Percentiles rank a stretch among this genome's conserved stretches.
Conservation (phyloP, 1,284 basidiomycete species). For the Marasmius fiardii region DNA sequence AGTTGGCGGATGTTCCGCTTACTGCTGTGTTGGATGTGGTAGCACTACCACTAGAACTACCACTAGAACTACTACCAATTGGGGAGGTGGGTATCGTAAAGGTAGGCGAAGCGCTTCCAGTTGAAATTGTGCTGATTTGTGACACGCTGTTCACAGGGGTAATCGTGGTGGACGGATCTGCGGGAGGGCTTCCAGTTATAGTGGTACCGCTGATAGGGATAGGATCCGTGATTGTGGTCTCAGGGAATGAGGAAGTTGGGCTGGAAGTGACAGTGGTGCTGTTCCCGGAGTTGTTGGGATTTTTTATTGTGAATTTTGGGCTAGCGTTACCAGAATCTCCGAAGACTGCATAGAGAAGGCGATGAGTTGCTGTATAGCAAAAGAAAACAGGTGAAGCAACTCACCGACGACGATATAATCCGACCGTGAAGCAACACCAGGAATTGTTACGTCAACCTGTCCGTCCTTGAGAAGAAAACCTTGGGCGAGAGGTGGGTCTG, state of each 20-base stretch:
- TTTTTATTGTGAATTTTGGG: conserved; percentile 37
- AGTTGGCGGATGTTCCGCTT: neutral
- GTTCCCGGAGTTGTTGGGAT: conserved; percentile 13
- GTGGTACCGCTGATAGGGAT: conserved; percentile 28
- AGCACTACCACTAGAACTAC: neutral
- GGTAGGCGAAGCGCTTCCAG: neutral
- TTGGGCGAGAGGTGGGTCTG: conserved; percentile 53
- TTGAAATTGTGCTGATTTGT: neutral
- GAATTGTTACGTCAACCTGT: conserved; percentile 51
- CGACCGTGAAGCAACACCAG: conserved; percentile 38
- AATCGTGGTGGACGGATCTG: neutral
- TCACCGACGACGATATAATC: conserved; percentile 47
- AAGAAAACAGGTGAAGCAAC: conserved; percentile 18
- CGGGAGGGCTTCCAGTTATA: conserved; percentile 16
- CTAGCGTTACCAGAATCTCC: conserved; percentile 43
- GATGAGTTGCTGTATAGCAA: conserved; percentile 8
- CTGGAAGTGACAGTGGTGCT: conserved; percentile 10
- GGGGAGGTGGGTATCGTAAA: neutral
- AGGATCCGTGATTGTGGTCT: conserved; percentile 20
- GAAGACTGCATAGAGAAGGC: conserved; percentile 25
- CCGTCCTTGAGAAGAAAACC: conserved; percentile 52
- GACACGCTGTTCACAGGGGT: neutral
- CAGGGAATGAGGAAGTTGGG: conserved; percentile 8
- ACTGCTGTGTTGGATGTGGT: neutral
- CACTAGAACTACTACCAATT: neutral